Evolutionary conservation across 1,284 basidiomycete genomes (phyloP), one percentile per base, ranked within the genome.

Genomic region (Erythrobasidium hasegawianum): DNA sequence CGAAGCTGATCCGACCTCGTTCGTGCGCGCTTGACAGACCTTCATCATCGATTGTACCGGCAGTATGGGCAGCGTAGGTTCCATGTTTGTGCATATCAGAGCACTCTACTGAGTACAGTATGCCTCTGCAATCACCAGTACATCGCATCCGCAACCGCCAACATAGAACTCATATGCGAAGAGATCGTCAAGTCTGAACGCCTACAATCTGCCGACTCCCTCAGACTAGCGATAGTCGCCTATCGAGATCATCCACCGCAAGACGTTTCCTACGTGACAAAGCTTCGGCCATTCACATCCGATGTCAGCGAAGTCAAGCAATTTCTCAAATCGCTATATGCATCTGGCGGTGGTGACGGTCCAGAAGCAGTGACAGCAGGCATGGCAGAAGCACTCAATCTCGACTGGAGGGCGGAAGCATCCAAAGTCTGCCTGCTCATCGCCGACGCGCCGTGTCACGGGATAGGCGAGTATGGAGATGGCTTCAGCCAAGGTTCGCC

Each of bases 311-410:
- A 88, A 73, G 88, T 97, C 29, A 90, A 97, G 74, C 85, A 83
- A 74, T 85, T 94, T 76, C 83, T 98, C 66, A 87, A 88, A 52
- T 81, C 83, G 22, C 80, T 94, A 68, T 92, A 95, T 79, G 96
- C 96, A 14, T 89, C 88, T 4, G 95, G 95, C 18, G 77, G 96
- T 27, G 95, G 95, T 11, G 95, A 99, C 81, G 95, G 96, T 0
- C 96, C 96, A 0, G 96, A 99, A 77, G 96, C 94, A 2, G 90
- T 97, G 66, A 99, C 96, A 0, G 93, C 95, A 2, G 95, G 89
- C 11, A 81, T 99, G 78, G 86, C 86, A 8, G 92, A 94, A 71
- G 87, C 87, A 14, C 76, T 93, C 71, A 78, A 79, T 10, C 88
- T 97, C 84, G 87, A 93, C 43, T 99, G 96, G 96, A 83, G 96